Evolutionary conservation across 164 flowering plant species (phyloP).

Genomic region (Dillenia turbinata): DNA sequence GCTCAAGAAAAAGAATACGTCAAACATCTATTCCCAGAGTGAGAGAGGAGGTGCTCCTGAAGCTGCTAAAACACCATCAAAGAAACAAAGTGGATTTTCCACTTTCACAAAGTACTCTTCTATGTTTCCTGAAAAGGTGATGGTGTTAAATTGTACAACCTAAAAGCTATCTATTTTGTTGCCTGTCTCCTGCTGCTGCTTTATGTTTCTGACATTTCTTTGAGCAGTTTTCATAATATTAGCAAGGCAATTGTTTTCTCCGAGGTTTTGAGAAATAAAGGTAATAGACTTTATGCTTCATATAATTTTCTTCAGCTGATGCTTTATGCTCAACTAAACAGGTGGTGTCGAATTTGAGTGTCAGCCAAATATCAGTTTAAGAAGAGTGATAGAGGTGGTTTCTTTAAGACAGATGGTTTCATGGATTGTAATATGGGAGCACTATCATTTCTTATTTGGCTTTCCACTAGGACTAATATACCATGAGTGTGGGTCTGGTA

Average conservation of each 20-base stretch:
- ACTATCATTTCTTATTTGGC: too few species aligned
- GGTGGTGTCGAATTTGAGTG: too few species aligned
- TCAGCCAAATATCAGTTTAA: too few species aligned
- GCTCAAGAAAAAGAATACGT: conserved; percentile 33
- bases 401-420: too few species aligned
- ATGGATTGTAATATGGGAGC: too few species aligned
- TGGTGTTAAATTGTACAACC: conserved; percentile 11
- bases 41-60: conserved; percentile 22
- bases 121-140: conserved; percentile 81
- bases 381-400: too few species aligned
- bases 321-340: too few species aligned
- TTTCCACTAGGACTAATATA: too few species aligned
- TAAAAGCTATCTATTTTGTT: neutral
- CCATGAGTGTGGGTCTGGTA: too few species aligned
- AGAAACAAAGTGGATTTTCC: conserved; percentile 32
- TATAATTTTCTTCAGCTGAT: too few species aligned
- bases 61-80: conserved; percentile 25
- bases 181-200: neutral
- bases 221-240: neutral
- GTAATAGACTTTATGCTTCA: too few species aligned
- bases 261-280: neutral
- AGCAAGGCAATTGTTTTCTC: too few species aligned
- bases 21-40: conserved; percentile 27
- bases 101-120: conserved; percentile 45
- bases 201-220: neutral